phyloP scores from a whole-genome alignment of 2,329 filamentous ascomycete species.

The Ophioceras dolichostomum region DNA sequence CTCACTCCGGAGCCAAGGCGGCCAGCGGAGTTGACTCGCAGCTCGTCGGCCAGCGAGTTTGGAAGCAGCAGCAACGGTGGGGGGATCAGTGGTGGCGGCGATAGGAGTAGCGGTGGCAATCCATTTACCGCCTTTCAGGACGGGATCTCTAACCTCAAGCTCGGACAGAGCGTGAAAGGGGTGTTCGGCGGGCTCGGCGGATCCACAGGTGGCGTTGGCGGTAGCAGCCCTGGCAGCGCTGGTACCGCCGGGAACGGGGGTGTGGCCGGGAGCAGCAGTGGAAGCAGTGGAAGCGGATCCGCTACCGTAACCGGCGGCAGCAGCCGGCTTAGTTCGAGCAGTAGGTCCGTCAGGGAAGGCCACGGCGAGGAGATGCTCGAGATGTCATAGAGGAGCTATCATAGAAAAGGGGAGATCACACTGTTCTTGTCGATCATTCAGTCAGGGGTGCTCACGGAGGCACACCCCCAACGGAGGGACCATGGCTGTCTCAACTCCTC shows the following conservation, averaged over 20 bases:
- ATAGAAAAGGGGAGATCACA: too few species aligned
- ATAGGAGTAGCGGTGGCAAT: not conserved
- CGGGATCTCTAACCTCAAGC: constrained; percentile 9
- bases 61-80: not conserved
- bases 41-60: constrained; percentile 6
- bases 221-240: not conserved
- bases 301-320: too few species aligned
- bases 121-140: constrained; percentile 9
- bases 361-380: constrained; percentile 1
- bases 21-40: constrained; percentile 6
- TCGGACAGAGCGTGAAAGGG: constrained; percentile 10
- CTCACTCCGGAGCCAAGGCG: constrained; percentile 5
- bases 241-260: constrained; percentile 8
- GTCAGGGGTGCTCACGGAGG: too few species aligned
- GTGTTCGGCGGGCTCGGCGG: constrained; percentile 9
- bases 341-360: too few species aligned
- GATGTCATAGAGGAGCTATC: too few species aligned
- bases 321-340: too few species aligned
- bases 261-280: not conserved
- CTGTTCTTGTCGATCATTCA: too few species aligned
- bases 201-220: constrained; percentile 1
- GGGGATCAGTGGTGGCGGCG: not conserved
- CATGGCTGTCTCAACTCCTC: too few species aligned
- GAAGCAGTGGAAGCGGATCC: too few species aligned
- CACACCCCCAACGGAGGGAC: too few species aligned